Base-by-base conservation (phyloP, 2,329 filamentous ascomycete species). In the Pseudogymnoascus sp. region DNA sequence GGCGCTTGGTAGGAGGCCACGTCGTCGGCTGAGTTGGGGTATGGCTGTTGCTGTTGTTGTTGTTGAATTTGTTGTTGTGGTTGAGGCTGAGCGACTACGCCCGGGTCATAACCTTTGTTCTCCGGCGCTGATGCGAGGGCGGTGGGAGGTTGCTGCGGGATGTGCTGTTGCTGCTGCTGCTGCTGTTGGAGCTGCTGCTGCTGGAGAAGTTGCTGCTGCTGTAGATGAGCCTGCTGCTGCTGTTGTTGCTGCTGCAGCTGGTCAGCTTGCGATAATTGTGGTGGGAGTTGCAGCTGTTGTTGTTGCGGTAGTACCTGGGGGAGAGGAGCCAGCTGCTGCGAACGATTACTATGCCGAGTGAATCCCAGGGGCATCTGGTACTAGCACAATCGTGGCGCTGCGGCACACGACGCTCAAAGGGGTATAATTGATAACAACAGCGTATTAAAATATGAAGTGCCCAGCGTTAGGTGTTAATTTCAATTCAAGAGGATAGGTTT, bases 321-420 rank as follows among this genome's bases (percentile, higher is more conserved):
- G 59, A 31, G 59, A 51, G 21, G 66, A 63, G 67, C 73, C 64
- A 68, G 68, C 68, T 70, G 70, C 66, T 70, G 72, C 64, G 72
- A 73, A 68, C 71, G 71, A 70, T 73, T 73, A 65, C 66, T 71
- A 61, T 72, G 70, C 61, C 69, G 69, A 57, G 68, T 66, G 66
- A 71, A 68, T 68, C 68, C 67, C 65, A 71, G 71, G 65, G 71
- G 72, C 72, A 73, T 73, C 69, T 68, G 67, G 63, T 62, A 64
- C 37, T 66, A 65, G 62, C 37, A 62, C 45, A 64, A 51, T 69
- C 66, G 68, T 31, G 68, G 67, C 67, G 67, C 68, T 29, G 66
- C 51, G 68, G 69, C 68, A 67, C 69, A 69, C 67, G 67, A 67
- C 66, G 64, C 62, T 66, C 61, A 63, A 60, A 61, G 37, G 57